Base-by-base conservation (phyloP, 306 rosid species). In the Medicago arabica region DNA sequence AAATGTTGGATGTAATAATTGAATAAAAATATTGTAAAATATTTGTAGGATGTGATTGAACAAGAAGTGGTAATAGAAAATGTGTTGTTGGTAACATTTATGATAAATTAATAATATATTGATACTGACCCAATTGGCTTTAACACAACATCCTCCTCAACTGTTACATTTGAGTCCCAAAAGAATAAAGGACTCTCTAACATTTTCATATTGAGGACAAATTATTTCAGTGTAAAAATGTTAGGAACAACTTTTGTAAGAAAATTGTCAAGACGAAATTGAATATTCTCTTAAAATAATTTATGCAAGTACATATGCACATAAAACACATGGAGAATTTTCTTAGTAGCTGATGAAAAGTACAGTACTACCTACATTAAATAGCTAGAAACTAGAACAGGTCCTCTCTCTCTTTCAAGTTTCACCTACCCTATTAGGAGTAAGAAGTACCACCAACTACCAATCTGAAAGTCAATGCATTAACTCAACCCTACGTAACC, bases 1-100 rank as follows among this genome's bases (percentile, higher is more conserved):
- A 66, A 69, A 74, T 80, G 15, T 43, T 11, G 10, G 4, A 43
- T 9, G 51, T 46, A 46, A 46, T 46, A 46, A 46, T 46, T 12
- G 51, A 12, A 46, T 46, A 46, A 46, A 43, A 49, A 47, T 14
- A 4, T 15, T 51, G 6, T 51, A 51, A 51, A 51, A n/a, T 51
- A n/a, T 5, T 17, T 49, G 13, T 49, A 12, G 8, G 55, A 51
- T 51, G 58, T 51, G n/a, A 51, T 7, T 51, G 58, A 51, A 51
- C 9, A 51, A 47, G 8, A 47, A n/a, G 18, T 49, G 19, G 13
- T 13, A 46, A 46, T 12, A 46, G 51, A 46, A 13, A 46, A 46
- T 46, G n/a, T 49, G 55, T 49, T 49, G 19, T 15, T 50, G 19
- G 57, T 50, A 50, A 47, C 54, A 14, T 47, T 14, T n/a, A n/a